Conservation (phyloP, 768 basidiomycete genomes). For the Boletus fagicola region DNA sequence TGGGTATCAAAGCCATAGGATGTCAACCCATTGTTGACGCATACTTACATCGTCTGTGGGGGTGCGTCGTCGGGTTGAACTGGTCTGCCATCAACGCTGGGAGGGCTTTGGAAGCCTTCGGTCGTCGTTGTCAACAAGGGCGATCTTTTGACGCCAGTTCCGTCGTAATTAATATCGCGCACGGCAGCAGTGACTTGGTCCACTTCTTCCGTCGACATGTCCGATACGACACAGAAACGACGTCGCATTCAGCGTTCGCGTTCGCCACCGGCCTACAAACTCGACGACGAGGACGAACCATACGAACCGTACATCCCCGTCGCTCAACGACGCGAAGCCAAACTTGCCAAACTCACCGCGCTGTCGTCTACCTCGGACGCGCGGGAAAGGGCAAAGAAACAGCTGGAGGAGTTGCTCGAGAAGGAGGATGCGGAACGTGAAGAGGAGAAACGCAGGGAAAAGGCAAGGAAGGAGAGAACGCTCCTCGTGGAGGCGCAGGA, state of each 20-base stretch:
- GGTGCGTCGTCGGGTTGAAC: slow-evolving; percentile 62
- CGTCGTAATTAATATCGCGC: neutral
- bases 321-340: slow-evolving; percentile 77
- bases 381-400: slow-evolving; percentile 45
- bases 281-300: slow-evolving; percentile 59
- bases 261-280: slow-evolving; percentile 54
- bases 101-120: neutral
- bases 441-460: slow-evolving; percentile 73
- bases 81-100: slow-evolving; percentile 22
- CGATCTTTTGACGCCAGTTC: neutral
- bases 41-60: slow-evolving; percentile 71
- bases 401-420: slow-evolving; percentile 58
- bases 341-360: slow-evolving; percentile 71
- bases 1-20: no score
- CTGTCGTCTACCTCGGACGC: slow-evolving; percentile 52
- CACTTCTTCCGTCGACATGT: slow-evolving; percentile 20
- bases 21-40: no score
- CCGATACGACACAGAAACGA: slow-evolving; percentile 43
- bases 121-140: neutral
- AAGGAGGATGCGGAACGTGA: slow-evolving; percentile 75
- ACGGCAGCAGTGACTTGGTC: neutral
- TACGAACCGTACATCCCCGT: slow-evolving; percentile 90
- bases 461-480: slow-evolving; percentile 79
- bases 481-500: slow-evolving; percentile 93
- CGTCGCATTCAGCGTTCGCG: slow-evolving; percentile 55